phyloP scores from a whole-genome alignment of 108 stramenopile genomes.

The Cyclotella choctawhatcheeana region DNA sequence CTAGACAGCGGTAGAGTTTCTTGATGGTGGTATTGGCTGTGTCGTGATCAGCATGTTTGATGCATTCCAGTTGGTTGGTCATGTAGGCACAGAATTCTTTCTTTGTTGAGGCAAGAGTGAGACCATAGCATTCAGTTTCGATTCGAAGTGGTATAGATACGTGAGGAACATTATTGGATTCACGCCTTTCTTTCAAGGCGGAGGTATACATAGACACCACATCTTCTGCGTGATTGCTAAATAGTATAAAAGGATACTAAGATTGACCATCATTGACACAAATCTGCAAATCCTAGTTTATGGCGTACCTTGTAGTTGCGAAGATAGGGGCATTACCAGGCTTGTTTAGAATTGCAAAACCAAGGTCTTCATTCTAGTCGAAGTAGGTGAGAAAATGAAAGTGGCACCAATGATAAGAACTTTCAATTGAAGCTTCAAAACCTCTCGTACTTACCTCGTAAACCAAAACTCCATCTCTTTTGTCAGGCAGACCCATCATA shows the following conservation, averaged over 20 bases:
- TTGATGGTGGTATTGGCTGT: slow-evolving; percentile 7
- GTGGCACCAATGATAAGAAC: too few relatives aligned
- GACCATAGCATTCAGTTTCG: slow-evolving; percentile 49
- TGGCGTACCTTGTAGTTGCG: slow-evolving; percentile 27
- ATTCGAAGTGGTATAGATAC: slow-evolving; percentile 45
- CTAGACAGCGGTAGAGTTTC: slow-evolving; percentile 51
- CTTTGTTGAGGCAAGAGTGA: slow-evolving; percentile 41
- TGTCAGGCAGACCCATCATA: slow-evolving; percentile 48
- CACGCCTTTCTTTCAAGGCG: slow-evolving; percentile 43
- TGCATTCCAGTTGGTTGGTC: slow-evolving; percentile 22
- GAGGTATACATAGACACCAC: slow-evolving; percentile 40
- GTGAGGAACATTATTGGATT: slow-evolving; percentile 14
- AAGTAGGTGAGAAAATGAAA: too few relatives aligned
- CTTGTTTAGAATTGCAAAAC: slow-evolving; percentile 52
- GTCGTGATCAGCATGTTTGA: slow-evolving; percentile 9
- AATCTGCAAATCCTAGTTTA: background rate
- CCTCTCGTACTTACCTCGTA: slow-evolving; percentile 52
- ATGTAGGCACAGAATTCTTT: slow-evolving; percentile 53
- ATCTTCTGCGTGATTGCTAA: slow-evolving; percentile 56
- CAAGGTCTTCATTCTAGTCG: slow-evolving; percentile 37
- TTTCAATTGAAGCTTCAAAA: too few relatives aligned
- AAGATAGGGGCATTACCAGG: slow-evolving; percentile 50
- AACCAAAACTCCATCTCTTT: slow-evolving; percentile 54
- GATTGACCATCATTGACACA: background rate
- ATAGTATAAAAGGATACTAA: background rate